Base-by-base conservation (phyloP, 2,329 filamentous ascomycete species). In the Albifimbria verrucaria region DNA sequence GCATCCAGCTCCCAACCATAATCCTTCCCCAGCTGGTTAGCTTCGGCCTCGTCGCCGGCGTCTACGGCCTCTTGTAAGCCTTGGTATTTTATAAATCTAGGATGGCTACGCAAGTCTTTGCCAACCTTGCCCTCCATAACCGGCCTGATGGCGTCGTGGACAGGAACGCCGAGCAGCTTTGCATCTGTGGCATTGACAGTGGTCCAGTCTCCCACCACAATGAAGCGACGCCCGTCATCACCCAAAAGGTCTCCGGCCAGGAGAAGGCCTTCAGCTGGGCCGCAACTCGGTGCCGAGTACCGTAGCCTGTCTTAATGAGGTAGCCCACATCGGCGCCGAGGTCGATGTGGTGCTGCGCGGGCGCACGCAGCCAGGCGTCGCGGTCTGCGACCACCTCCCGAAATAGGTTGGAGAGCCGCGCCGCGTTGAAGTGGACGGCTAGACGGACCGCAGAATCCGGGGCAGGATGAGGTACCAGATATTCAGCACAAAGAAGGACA, bases 291-390 rank as follows among this genome's bases (percentile, higher is more conserved):
- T 74, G 65, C 46, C 73, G 73, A 18, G 80, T 82, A 51, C 79
- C 80, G 61, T 79, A 82, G 25, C 80, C 80, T 4, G 79, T 82
- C 66, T 83, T 83, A 57, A 83, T 66, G 48, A 83, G 72, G 56
- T 79, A 70, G 26, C 74, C 77, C 7, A 81, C 72, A 51, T 82
- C 79, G 36, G 67, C 66, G 49, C 66, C 65, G 32, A 77, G 64
- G 52, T 79, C 70, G 52, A 81, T 65, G 3, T 74, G 70, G 51
- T 74, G 72, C n/a, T 56, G 57, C n/a, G 70, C 69, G 49, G 67
- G 57, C 58, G 51, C 54, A 57, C 66, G 68, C 18, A 80, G 65
- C 71, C 75, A 77, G 25, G 71, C 69, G 52, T 78, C 76, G 60
- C 64, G 63, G 25, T 66, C 59, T 15, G 62, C 58, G 32, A 61